Percentiles rank a stretch among this genome's conserved stretches.
phyloP scores from a whole-genome alignment of 164 flowering plant species.

The Tinospora cordifolia region DNA sequence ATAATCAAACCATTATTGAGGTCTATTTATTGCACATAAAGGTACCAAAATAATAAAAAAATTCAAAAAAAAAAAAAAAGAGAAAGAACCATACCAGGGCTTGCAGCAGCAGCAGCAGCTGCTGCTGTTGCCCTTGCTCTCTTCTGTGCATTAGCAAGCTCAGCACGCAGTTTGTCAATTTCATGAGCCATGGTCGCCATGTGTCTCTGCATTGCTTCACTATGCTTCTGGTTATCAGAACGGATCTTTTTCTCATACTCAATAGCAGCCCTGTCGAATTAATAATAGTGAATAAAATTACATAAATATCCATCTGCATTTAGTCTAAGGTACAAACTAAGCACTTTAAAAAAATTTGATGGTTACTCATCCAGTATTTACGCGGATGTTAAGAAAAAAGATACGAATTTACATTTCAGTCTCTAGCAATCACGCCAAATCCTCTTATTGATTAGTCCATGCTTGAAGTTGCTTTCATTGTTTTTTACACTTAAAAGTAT shows the following conservation, averaged over 20 bases:
- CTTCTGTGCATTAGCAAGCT: constrained; percentile 64
- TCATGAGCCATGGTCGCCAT: constrained; percentile 42
- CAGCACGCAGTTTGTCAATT: constrained; percentile 45
- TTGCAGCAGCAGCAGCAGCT: constrained; percentile 38
- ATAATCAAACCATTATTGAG: not conserved
- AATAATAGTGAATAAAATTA: not conserved
- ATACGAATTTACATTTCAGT: no score
- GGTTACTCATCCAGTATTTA: no score
- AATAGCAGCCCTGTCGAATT: constrained; percentile 46
- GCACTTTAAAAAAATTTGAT: not conserved
- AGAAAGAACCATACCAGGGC: constrained; percentile 34
- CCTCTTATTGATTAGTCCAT: no score
- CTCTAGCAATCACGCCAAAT: no score
- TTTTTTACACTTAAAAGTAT: no score
- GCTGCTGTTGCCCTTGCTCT: constrained; percentile 51
- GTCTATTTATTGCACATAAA: not conserved
- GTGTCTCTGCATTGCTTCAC: constrained; percentile 51
- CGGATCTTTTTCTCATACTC: constrained; percentile 57
- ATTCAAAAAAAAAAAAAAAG: not conserved
- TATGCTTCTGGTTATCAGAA: constrained; percentile 45
- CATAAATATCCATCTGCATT: not conserved
- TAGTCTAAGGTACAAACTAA: not conserved
- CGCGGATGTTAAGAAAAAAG: no score
- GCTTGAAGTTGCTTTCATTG: no score
- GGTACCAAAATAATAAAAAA: not conserved